Conservation (phyloP, 1,284 basidiomycete genomes). For the Sporisorium exsertum region DNA sequence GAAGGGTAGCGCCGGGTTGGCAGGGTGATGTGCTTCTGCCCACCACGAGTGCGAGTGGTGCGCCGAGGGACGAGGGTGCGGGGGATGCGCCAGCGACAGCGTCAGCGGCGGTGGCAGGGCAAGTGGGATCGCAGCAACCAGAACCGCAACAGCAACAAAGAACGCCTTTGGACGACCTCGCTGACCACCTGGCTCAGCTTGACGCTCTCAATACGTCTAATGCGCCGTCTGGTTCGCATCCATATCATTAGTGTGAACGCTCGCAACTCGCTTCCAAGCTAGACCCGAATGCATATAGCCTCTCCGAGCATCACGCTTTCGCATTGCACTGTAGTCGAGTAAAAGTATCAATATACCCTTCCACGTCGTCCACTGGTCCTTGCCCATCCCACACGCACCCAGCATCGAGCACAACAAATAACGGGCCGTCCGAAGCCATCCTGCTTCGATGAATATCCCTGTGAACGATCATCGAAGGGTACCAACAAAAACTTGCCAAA, state of each 20-base stretch:
- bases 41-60: neutral
- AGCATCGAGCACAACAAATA: too few species aligned
- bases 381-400: neutral
- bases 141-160: slow-evolving; percentile 20
- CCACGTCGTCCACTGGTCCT: neutral
- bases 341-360: neutral
- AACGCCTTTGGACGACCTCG: slow-evolving; percentile 46
- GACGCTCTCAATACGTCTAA: slow-evolving; percentile 19
- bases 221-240: neutral
- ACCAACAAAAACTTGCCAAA: slow-evolving; percentile 1
- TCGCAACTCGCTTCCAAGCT: too few species aligned
- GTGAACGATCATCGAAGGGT: neutral
- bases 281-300: too few species aligned
- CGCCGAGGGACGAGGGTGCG: neutral
- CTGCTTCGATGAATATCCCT: too few species aligned
- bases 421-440: too few species aligned
- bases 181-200: slow-evolving; percentile 48
- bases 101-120: neutral
- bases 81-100: neutral
- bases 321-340: too few species aligned
- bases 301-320: too few species aligned
- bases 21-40: slow-evolving; percentile 29
- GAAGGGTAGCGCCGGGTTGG: slow-evolving; percentile 45
- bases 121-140: neutral
- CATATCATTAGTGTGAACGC: neutral